These are phyloP conservation scores for Scleroderma bovista DNA, from an alignment of 768 basidiomycete species.

Conservation along the genomic window DNA sequence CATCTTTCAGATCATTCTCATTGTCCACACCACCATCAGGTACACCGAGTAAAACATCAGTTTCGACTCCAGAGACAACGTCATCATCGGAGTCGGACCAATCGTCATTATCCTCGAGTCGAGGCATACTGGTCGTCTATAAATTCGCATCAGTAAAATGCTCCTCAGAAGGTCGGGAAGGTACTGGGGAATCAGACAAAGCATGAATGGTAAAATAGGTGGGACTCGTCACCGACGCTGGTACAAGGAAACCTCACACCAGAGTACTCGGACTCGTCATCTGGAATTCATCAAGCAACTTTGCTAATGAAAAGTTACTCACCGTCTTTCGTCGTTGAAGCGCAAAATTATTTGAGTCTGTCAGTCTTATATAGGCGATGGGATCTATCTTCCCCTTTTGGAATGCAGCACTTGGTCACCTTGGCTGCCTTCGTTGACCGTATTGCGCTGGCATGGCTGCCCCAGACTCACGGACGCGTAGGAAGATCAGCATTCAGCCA, in stretches of 20 bases:
- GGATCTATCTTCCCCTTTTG: constrained; percentile 18
- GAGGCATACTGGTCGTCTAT: constrained; percentile 33
- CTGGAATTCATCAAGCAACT: constrained; percentile 43
- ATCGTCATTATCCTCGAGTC: constrained; percentile 48
- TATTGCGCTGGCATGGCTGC: constrained; percentile 40
- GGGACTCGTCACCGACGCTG: constrained; percentile 56
- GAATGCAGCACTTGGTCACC: neutral
- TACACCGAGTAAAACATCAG: constrained; percentile 71
- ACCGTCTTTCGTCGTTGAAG: constrained; percentile 14
- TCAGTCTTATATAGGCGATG: constrained; percentile 7
- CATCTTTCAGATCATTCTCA: constrained; percentile 59
- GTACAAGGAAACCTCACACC: constrained; percentile 56
- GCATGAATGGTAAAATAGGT: constrained; percentile 87
- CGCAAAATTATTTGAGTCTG: constrained; percentile 11
- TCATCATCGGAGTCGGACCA: constrained; percentile 85
- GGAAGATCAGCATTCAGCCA: constrained; percentile 57
- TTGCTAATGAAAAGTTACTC: constrained; percentile 8
- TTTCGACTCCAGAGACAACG: constrained; percentile 49
- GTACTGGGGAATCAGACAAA: constrained; percentile 54
- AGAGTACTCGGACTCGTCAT: constrained; percentile 80
- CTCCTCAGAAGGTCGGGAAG: neutral
- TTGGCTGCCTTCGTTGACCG: no score
- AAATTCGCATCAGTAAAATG: constrained; percentile 10
- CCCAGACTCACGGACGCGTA: constrained; percentile 63
- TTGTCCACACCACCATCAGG: constrained; percentile 68